Evolutionary conservation across 2,329 filamentous ascomycete genomes (phyloP).

Genomic region (Sphaerulina populicola): DNA sequence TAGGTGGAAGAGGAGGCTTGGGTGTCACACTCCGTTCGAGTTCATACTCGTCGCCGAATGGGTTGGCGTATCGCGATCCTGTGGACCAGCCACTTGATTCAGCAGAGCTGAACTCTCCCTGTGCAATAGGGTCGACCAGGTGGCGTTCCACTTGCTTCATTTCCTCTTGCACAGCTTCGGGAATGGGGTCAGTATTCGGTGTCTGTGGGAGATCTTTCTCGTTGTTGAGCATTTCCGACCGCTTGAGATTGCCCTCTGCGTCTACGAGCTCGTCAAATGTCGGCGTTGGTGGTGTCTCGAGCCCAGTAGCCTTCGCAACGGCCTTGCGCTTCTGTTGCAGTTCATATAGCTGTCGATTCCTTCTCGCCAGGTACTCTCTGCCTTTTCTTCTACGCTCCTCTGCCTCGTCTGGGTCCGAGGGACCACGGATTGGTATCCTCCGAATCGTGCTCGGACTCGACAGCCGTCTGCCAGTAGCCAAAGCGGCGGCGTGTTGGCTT

Average conservation of each 20-base stretch:
- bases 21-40: conserved; percentile 35
- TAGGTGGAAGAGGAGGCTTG: conserved; percentile 41
- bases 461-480: conserved; percentile 31
- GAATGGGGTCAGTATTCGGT: conserved; percentile 17
- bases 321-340: conserved; percentile 26
- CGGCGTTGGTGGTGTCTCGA: conserved; percentile 21
- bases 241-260: conserved; percentile 26
- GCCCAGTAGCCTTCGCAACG: conserved; percentile 10
- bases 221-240: conserved; percentile 5
- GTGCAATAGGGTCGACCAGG: conserved; percentile 19
- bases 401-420: conserved; percentile 27
- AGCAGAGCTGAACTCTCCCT: conserved; percentile 14
- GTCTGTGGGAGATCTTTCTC: conserved; percentile 18
- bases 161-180: conserved; percentile 16
- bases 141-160: conserved; percentile 25
- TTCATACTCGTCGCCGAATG: conserved; percentile 40
- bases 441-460: conserved; percentile 22
- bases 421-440: conserved; percentile 27
- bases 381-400: conserved; percentile 32
- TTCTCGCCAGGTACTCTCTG: conserved; percentile 31
- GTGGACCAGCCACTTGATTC: conserved; percentile 32
- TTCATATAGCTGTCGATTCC: conserved; percentile 32
- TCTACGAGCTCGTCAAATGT: conserved; percentile 32
- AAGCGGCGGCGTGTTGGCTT: conserved; percentile 29
- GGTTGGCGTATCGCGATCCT: conserved; percentile 38